Percentiles rank a stretch among this genome's conserved stretches.
phyloP scores from a whole-genome alignment of 805 yeast species.

The Saturnispora diversa region DNA sequence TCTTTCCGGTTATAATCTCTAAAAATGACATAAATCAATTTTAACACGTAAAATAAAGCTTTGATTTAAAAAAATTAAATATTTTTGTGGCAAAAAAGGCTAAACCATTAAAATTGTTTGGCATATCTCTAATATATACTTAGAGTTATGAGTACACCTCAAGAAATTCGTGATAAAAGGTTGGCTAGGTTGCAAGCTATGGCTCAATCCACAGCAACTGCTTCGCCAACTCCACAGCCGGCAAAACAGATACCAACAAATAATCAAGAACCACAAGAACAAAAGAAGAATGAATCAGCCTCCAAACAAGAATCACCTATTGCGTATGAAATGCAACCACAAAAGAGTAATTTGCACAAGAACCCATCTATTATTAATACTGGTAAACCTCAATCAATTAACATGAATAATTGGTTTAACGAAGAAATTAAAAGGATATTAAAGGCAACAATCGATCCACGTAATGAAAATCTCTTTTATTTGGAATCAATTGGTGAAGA shows the following conservation, averaged over 20 bases:
- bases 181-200: constrained; percentile 38
- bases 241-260: neutral
- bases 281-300: neutral
- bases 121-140: neutral
- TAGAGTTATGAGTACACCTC: constrained; percentile 14
- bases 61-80: no score
- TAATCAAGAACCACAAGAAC: neutral
- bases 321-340: no score
- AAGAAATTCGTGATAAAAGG: constrained; percentile 36
- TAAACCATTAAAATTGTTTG: neutral
- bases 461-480: constrained; percentile 19
- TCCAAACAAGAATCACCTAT: neutral
- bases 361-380: no score
- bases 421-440: constrained; percentile 32
- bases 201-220: neutral
- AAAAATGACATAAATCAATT: no score
- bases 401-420: constrained; percentile 36
- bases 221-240: neutral
- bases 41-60: no score
- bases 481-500: constrained; percentile 24
- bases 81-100: constrained; percentile 7
- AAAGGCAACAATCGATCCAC: constrained; percentile 27
- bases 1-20: constrained; percentile 17
- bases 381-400: no score
- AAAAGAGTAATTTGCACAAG: no score